phyloP scores from a whole-genome alignment of 2,329 filamentous ascomycete genomes.

The Penicillium corylophilum region DNA sequence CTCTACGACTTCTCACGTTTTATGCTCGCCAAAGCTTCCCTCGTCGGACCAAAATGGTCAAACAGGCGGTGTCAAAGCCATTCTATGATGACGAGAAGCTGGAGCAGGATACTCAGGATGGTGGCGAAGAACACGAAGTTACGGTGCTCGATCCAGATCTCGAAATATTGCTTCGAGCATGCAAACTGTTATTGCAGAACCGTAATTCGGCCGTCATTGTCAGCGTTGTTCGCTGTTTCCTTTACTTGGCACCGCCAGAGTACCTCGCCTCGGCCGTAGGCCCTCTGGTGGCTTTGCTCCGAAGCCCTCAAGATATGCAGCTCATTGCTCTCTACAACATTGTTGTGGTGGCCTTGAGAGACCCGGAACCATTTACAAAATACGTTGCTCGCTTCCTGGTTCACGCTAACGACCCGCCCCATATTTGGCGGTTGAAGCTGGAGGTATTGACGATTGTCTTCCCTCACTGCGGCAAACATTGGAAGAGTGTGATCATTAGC shows the following conservation, averaged over 20 bases:
- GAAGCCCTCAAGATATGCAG: slow-evolving; percentile 82
- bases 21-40: slow-evolving; percentile 91
- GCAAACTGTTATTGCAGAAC: slow-evolving; percentile 82
- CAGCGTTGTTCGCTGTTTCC: slow-evolving; percentile 79
- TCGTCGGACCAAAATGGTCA: slow-evolving; percentile 59
- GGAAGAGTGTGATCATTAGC: slow-evolving; percentile 83
- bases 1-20: slow-evolving; percentile 74
- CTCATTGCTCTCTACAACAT: slow-evolving; percentile 92
- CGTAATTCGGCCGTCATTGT: slow-evolving; percentile 91
- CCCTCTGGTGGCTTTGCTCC: slow-evolving; percentile 79
- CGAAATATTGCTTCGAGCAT: slow-evolving; percentile 73
- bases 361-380: slow-evolving; percentile 78
- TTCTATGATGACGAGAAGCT: slow-evolving; percentile 75
- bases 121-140: slow-evolving; percentile 54
- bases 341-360: slow-evolving; percentile 79
- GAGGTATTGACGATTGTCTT: slow-evolving; percentile 91
- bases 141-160: slow-evolving; percentile 75
- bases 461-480: slow-evolving; percentile 70
- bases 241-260: slow-evolving; percentile 75
- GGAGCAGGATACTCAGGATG: slow-evolving; percentile 46
- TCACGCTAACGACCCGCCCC: slow-evolving; percentile 71
- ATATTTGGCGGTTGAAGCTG: slow-evolving; percentile 88
- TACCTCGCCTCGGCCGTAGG: slow-evolving; percentile 76
- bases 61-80: slow-evolving; percentile 60
- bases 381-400: slow-evolving; percentile 90